Conservation (phyloP, 1,284 basidiomycete species). For the Leccinum fuscescens region DNA sequence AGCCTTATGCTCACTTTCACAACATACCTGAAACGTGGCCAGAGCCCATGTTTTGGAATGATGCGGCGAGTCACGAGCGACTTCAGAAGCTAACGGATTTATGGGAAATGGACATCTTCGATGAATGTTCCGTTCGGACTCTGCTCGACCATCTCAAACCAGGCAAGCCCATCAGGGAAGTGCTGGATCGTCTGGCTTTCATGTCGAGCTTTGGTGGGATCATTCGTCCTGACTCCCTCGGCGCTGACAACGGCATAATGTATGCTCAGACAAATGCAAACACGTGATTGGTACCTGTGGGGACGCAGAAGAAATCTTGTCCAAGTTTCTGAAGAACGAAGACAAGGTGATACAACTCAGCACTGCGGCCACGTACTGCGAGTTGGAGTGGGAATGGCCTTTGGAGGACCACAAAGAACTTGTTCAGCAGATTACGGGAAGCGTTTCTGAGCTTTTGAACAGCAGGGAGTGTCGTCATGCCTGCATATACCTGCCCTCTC, state of each 20-base stretch:
- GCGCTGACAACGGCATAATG: not conserved
- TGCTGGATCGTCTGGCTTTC: conserved; percentile 31
- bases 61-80: conserved; percentile 23
- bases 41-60: conserved; percentile 34
- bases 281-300: not conserved
- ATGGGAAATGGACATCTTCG: conserved; percentile 35
- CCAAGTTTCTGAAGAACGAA: conserved; percentile 13
- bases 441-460: conserved; percentile 19
- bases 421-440: conserved; percentile 6
- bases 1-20: conserved; percentile 23
- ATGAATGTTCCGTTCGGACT: conserved; percentile 16
- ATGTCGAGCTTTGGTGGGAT: conserved; percentile 30
- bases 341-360: conserved; percentile 22
- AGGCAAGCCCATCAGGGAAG: conserved; percentile 17
- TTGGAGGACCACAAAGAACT: conserved; percentile 6
- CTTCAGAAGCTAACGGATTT: conserved; percentile 16
- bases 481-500: conserved; percentile 30
- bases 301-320: conserved; percentile 10
- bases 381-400: conserved; percentile 24
- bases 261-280: conserved; percentile 19
- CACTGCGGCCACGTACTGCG: conserved; percentile 27
- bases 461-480: conserved; percentile 16
- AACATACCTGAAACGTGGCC: conserved; percentile 25
- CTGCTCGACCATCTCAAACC: conserved; percentile 23
- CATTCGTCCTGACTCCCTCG: not conserved